Conservation (phyloP, 2,329 filamentous ascomycete genomes). For the Elsinoe necatrix region DNA sequence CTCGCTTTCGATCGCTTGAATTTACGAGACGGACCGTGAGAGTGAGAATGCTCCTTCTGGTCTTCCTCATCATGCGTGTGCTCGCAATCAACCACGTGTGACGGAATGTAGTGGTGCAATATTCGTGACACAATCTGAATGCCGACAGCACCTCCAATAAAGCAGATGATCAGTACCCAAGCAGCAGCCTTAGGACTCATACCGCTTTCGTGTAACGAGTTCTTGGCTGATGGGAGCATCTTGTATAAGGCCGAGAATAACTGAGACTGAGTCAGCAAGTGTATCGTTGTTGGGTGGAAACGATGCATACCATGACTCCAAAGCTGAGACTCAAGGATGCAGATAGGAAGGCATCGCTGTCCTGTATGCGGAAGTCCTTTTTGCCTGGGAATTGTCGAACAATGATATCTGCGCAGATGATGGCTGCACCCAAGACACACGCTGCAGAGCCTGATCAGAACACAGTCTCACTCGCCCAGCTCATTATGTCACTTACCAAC, state of each 20-base stretch:
- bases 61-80: constrained; percentile 55
- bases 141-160: constrained; percentile 62
- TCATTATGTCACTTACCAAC: constrained; percentile 45
- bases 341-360: constrained; percentile 81
- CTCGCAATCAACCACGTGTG: constrained; percentile 72
- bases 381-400: constrained; percentile 64
- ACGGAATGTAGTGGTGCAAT: constrained; percentile 65
- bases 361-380: constrained; percentile 74
- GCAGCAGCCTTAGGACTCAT: constrained; percentile 59
- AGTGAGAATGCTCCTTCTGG: constrained; percentile 22
- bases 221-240: constrained; percentile 81
- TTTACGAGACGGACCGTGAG: constrained; percentile 19
- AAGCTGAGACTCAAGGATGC: constrained; percentile 86
- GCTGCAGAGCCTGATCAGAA: constrained; percentile 29
- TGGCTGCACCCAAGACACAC: constrained; percentile 62
- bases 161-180: constrained; percentile 60
- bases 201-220: constrained; percentile 63
- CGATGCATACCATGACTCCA: constrained; percentile 73
- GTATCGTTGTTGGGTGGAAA: background rate
- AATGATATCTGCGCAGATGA: constrained; percentile 80
- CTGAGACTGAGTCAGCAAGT: constrained; percentile 38
- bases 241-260: constrained; percentile 86
- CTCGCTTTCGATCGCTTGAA: background rate
- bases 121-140: constrained; percentile 66
- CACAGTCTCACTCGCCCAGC: background rate